Evolutionary conservation across 2,329 filamentous ascomycete genomes (phyloP).

Genomic region (Chaetomium sp.): DNA sequence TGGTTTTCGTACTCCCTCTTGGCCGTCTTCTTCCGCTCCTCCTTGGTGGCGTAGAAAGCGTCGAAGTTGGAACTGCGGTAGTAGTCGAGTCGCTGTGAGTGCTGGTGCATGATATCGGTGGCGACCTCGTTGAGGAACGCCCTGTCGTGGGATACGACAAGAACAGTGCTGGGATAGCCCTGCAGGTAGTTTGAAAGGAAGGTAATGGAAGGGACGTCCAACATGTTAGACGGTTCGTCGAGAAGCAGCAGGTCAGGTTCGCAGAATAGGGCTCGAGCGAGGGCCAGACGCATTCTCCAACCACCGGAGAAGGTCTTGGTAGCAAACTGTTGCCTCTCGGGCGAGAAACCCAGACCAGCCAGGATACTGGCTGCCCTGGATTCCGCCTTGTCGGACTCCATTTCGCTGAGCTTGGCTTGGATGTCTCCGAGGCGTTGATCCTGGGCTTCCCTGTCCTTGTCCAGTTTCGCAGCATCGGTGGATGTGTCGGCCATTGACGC

Average conservation of each 20-base stretch:
- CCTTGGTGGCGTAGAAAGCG: constrained; percentile 94
- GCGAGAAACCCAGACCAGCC: constrained; percentile 93
- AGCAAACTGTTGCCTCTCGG: constrained; percentile 86
- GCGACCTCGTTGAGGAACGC: constrained; percentile 98
- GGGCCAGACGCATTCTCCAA: constrained; percentile 97
- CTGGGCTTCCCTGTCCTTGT: constrained; percentile 84
- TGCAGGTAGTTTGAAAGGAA: constrained; percentile 97
- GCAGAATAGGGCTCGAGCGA: constrained; percentile 95
- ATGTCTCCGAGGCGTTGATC: constrained; percentile 91
- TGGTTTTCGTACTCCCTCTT: constrained; percentile 99
- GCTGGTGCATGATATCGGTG: constrained; percentile 98
- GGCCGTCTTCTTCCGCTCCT: constrained; percentile 94
- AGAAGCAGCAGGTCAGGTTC: constrained; percentile 94
- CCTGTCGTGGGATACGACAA: constrained; percentile 98
- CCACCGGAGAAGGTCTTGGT: constrained; percentile 99
- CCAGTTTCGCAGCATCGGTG: constrained; percentile 79
- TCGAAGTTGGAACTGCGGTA: constrained; percentile 98
- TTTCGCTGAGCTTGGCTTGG: constrained; percentile 88
- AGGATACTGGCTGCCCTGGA: constrained; percentile 93
- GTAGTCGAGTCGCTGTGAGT: constrained; percentile 96
- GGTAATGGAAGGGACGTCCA: constrained; percentile 99
- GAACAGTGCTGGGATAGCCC: constrained; percentile 86
- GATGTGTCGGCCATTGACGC: constrained; percentile 87
- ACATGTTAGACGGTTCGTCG: constrained; percentile 99
- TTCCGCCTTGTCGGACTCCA: constrained; percentile 99